These are phyloP conservation scores for Lentinula sp. DNA, from an alignment of 768 basidiomycete species.

Conservation along the genomic window DNA sequence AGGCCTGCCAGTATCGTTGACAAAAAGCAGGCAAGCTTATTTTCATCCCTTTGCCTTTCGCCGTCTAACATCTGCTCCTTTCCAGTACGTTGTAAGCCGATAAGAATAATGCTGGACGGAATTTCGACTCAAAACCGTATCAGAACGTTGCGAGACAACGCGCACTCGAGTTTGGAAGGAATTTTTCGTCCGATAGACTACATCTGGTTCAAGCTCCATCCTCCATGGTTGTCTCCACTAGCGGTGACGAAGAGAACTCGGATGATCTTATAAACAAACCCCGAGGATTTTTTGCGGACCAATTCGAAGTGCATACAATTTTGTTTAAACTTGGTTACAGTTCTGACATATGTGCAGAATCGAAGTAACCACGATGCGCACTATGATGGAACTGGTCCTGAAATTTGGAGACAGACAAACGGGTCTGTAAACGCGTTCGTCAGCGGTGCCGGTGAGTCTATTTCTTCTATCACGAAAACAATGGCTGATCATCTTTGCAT, in stretches of 20 bases:
- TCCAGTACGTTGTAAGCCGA: conserved; percentile 9
- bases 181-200: conserved; percentile 19
- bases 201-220: conserved; percentile 36
- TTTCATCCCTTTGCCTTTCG: background rate
- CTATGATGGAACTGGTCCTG: conserved; percentile 84
- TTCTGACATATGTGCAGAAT: conserved; percentile 45
- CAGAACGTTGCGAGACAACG: conserved; percentile 85
- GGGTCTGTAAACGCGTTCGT: conserved; percentile 82
- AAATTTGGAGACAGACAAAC: conserved; percentile 91
- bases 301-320: conserved; percentile 64
- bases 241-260: conserved; percentile 34
- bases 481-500: background rate
- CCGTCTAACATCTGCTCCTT: background rate
- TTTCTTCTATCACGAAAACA: background rate
- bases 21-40: conserved; percentile 76
- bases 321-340: background rate
- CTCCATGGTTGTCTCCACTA: conserved; percentile 48
- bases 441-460: conserved; percentile 69
- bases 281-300: conserved; percentile 91
- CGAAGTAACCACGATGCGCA: conserved; percentile 88
- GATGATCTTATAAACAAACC: conserved; percentile 39
- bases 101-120: background rate
- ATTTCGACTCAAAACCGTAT: background rate
- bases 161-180: conserved; percentile 66
- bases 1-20: conserved; percentile 96